phyloP scores from a whole-genome alignment of 495 filamentous ascomycete genomes.

The Podospora conica region DNA sequence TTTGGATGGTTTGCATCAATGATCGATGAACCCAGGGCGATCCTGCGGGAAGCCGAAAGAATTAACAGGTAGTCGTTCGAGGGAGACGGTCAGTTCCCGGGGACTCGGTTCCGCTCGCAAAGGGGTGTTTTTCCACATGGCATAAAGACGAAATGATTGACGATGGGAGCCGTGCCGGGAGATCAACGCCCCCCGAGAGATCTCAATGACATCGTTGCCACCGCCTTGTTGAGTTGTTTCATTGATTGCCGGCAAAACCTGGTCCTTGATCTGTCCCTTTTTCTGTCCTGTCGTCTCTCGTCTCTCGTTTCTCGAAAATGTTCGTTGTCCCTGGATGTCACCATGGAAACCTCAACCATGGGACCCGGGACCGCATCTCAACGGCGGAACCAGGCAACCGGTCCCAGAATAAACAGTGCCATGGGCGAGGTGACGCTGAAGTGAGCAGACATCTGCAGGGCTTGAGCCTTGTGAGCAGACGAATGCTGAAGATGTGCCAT shows the following conservation, averaged over 20 bases:
- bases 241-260: background rate
- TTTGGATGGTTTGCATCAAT: background rate
- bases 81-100: background rate
- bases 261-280: background rate
- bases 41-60: background rate
- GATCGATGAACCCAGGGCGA: background rate
- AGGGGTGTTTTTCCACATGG: background rate
- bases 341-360: background rate
- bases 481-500: too few relatives aligned
- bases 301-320: background rate
- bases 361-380: background rate
- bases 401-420: background rate
- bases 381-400: background rate
- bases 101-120: background rate
- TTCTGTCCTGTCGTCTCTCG: background rate
- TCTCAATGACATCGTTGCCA: constrained; percentile 16
- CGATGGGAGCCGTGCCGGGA: constrained; percentile 24
- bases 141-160: constrained; percentile 21
- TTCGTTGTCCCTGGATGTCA: background rate
- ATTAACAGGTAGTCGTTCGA: background rate
- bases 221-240: background rate
- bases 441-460: background rate
- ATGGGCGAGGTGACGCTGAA: background rate
- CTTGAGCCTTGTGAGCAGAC: too few relatives aligned
- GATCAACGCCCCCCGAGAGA: constrained; percentile 22